phyloP scores from a whole-genome alignment of 2,329 filamentous ascomycete genomes.

The Sporothrix curviconia region DNA sequence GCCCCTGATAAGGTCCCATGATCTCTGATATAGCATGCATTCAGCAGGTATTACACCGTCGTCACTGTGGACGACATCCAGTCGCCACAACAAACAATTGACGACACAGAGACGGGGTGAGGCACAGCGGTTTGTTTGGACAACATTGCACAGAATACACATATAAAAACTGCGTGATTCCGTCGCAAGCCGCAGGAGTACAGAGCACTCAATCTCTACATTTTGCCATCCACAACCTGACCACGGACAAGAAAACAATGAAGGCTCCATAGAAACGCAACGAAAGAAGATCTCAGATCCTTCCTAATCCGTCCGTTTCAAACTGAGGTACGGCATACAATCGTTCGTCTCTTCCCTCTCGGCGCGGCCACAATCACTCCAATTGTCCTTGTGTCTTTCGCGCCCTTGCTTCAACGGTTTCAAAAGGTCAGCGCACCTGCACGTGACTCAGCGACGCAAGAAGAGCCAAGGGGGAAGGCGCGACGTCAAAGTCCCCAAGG shows the following conservation, averaged over 20 bases:
- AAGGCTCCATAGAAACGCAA: not conserved
- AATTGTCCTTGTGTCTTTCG: not conserved
- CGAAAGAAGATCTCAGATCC: not conserved
- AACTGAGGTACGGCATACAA: too few species aligned
- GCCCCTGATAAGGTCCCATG: not conserved
- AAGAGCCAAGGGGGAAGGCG: not conserved
- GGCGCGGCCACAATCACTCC: not conserved
- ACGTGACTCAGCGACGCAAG: constrained; percentile 6
- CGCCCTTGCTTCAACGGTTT: not conserved
- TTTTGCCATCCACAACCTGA: too few species aligned
- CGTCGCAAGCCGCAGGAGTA: not conserved
- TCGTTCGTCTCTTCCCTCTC: not conserved
- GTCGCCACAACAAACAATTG: constrained; percentile 9
- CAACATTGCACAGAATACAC: not conserved
- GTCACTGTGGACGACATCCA: constrained; percentile 6
- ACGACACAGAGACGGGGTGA: not conserved
- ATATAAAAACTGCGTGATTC: not conserved
- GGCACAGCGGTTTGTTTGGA: too few species aligned
- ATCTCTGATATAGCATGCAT: not conserved
- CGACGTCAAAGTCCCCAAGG: not conserved
- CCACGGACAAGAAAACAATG: too few species aligned
- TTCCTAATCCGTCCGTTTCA: not conserved
- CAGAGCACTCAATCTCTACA: not conserved
- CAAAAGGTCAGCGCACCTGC: constrained; percentile 1
- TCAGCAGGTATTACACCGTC: not conserved